A percentile compares a stretch with the other conserved stretches of the same genome.
These are phyloP conservation scores for Paecilomyces sp. DNA, from an alignment of 2,329 filamentous ascomycete genomes.

Conservation along the genomic window DNA sequence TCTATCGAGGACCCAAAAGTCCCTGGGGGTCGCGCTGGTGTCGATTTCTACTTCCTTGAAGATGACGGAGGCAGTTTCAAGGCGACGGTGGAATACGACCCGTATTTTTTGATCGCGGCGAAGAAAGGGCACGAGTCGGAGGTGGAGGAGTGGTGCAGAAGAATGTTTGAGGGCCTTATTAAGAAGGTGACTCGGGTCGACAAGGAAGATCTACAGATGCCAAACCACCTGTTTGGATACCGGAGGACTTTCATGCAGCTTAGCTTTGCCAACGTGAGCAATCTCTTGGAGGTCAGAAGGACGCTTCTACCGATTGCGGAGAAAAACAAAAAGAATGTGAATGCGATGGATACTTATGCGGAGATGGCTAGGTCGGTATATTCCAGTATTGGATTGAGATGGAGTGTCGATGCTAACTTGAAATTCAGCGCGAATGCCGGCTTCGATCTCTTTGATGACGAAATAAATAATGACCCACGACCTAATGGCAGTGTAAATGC, in stretches of 20 bases:
- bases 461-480: conserved; percentile 75
- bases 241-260: conserved; percentile 81
- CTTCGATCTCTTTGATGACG: conserved; percentile 92
- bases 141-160: conserved; percentile 89
- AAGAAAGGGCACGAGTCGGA: conserved; percentile 83
- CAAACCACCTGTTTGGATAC: conserved; percentile 91
- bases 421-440: conserved; percentile 61
- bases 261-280: conserved; percentile 76
- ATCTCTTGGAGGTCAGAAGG: conserved; percentile 76
- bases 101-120: conserved; percentile 89
- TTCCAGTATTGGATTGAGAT: not conserved
- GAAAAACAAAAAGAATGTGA: conserved; percentile 93
- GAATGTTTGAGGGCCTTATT: conserved; percentile 71
- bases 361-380: conserved; percentile 71
- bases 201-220: conserved; percentile 91
- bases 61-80: conserved; percentile 89
- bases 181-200: conserved; percentile 71
- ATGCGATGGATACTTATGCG: conserved; percentile 96
- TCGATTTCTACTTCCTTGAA: conserved; percentile 96
- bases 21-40: conserved; percentile 75
- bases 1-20: conserved; percentile 76
- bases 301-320: conserved; percentile 86
- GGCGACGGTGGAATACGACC: conserved; percentile 90
- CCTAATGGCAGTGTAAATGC: conserved; percentile 75
- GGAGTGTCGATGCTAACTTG: conserved; percentile 11